Percentiles rank a stretch among this genome's conserved stretches.
Evolutionary conservation across 805 yeast species (phyloP).

Genomic region (baker's yeast (Saccharomyces cerevisiae)): DNA sequence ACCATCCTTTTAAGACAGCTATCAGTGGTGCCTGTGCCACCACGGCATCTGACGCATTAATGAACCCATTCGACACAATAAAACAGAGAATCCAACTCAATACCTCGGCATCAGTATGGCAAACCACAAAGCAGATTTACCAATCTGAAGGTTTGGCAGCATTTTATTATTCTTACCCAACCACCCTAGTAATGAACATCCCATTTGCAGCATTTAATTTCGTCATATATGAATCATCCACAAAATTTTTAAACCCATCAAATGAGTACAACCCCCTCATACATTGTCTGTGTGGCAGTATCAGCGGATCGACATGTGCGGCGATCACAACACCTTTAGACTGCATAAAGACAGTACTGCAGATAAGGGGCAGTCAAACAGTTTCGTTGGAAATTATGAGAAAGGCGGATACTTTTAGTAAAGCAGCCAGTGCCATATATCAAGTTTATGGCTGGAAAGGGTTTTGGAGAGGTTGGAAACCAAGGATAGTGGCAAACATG

Average conservation of each 20-base stretch:
- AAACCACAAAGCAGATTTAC: conserved; percentile 39
- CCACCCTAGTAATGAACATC: conserved; percentile 84
- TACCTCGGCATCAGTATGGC: conserved; percentile 18
- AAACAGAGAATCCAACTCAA: conserved; percentile 88
- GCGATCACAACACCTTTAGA: conserved; percentile 95
- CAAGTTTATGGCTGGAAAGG: conserved; percentile 54
- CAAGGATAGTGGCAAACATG: conserved; percentile 85
- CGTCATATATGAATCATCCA: conserved; percentile 80
- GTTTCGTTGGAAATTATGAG: conserved; percentile 36
- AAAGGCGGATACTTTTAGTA: conserved; percentile 54
- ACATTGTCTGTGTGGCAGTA: conserved; percentile 88
- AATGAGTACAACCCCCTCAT: conserved; percentile 77
- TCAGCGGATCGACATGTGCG: conserved; percentile 93
- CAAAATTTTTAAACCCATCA: conserved; percentile 75
- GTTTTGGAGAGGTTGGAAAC: conserved; percentile 78
- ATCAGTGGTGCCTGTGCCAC: conserved; percentile 91
- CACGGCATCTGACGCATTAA: conserved; percentile 81
- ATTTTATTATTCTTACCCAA: conserved; percentile 89
- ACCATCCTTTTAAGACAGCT: conserved; percentile 79
- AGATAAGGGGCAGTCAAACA: conserved; percentile 56
- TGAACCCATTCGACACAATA: conserved; percentile 95
- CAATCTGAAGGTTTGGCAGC: conserved; percentile 62
- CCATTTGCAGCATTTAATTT: conserved; percentile 95
- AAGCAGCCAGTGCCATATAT: conserved; percentile 68
- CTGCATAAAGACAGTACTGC: conserved; percentile 85